Evolutionary conservation across 192 early-diverging fungal genomes (phyloP), one percentile per base, ranked within the genome.

Genomic region (Chytriomyces hyalinus): DNA sequence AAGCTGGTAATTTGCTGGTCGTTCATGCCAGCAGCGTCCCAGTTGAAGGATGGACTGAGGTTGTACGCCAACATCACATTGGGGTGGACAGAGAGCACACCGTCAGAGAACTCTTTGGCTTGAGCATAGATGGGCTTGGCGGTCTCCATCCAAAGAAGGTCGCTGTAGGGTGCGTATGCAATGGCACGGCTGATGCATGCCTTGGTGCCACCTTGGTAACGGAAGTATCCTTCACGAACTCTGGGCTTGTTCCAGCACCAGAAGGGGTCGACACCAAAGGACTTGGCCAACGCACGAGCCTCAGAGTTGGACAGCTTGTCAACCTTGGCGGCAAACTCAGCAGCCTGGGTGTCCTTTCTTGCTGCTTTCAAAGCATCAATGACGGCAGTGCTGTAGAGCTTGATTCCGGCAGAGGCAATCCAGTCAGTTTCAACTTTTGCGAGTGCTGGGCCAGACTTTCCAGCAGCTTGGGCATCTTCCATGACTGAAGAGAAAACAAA

Each of bases 141-240:
- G 61, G 97, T 98, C 87, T 98, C 96, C 96, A 97, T 96, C 96
- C 95, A 97, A 62, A 97, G 83, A 57, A 96, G 85, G 84, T 96
- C 95, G 81, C 92, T 90, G 90, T 95, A 97, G 10, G 90, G 91
- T 65, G 95, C 90, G 78, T 96, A 97, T 59, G 93, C 92, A 50
- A 92, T 82, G 50, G 89, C 91, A 77, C 94, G 91, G 84, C 91
- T 91, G 73, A 93, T 91, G 86, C 94, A 95, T 46, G 92, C 93
- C 28, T 92, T 87, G 9, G 96, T 97, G 67, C 96, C 96, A 79
- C 96, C 97, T 81, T 95, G 90, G 90, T 96, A 97, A 80, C 97
- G 93, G 90, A 94, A 97, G 90, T 93, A 96, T 47, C 97, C 97
- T 86, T 98, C 97, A 80, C 95, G 94, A 43, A 92, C 89, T 72